Evolutionary conservation across 306 rosid species (phyloP), one percentile per base, ranked within the genome.

Genomic region (Vigna unguiculata): DNA sequence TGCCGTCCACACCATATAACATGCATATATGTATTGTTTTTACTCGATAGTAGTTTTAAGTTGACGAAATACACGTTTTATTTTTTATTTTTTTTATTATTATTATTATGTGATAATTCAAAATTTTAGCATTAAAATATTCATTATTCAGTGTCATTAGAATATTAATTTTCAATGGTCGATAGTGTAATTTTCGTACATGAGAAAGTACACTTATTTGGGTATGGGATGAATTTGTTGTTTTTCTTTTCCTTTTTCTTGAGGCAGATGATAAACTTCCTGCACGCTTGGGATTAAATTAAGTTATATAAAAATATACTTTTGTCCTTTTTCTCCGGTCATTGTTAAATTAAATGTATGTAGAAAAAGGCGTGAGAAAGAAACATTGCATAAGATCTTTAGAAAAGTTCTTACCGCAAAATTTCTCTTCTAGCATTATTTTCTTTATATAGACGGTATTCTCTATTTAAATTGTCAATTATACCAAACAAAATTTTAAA

Each of bases 351-450:
- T 22, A 52, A 53, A 67, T 43, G 51, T 20, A 66, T 15, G 9
- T 40, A 28, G 81, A 66, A 77, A 65, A 40, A n/a, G 47, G 65
- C 67, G 40, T 10, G 58, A 49, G 21, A 32, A 63, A 21, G n/a
- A 15, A 21, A 66, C 58, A 41, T 24, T 32, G 21, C 16, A 65
- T 46, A 64, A 38, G 25, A 65, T 57, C 16, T 76, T 76, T 76
- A 40, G 5, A 43, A 66, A 43, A 28, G 32, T 28, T 28, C 32
- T 28, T 28, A 32, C 7, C 4, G 7, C 7, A 32, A 32, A 32
- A 32, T 32, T 20, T 19, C 22, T 66, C 20, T 43, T 34, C 9
- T 22, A 0, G 45, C 5, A 40, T 20, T 38, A 15, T 55, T 15
- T 51, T 52, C 9, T 52, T 20, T 22, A 65, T 6, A 38, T 11